A percentile compares a stretch with the other conserved stretches of the same genome.
Conservation (phyloP, 495 filamentous ascomycete genomes). For the Elasticomyces elasticus region DNA sequence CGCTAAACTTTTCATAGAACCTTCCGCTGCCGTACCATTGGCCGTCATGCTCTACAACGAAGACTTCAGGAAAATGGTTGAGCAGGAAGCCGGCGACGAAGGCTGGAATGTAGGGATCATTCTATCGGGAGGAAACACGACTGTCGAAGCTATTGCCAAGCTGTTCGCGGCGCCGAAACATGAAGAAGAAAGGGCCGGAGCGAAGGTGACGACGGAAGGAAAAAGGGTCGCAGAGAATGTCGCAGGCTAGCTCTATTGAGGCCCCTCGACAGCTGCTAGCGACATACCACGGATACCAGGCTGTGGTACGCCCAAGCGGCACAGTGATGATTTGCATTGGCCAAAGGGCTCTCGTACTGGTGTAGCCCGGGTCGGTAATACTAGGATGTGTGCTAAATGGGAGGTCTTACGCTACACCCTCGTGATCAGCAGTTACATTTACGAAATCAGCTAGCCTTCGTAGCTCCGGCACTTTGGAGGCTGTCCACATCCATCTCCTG, state of each 20-base stretch:
- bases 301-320: too few species aligned
- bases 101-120: conserved; percentile 86
- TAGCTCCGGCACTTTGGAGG: too few species aligned
- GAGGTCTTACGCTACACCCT: too few species aligned
- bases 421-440: too few species aligned
- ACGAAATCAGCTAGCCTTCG: too few species aligned
- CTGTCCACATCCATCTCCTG: too few species aligned
- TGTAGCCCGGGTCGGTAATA: too few species aligned
- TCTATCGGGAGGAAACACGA: conserved; percentile 86
- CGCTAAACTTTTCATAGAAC: conserved; percentile 88
- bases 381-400: too few species aligned
- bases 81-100: conserved; percentile 56
- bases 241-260: conserved; percentile 37
- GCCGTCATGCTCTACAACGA: conserved; percentile 78
- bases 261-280: too few species aligned
- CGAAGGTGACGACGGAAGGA: conserved; percentile 31
- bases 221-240: conserved; percentile 39
- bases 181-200: conserved; percentile 31
- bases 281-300: too few species aligned
- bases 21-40: conserved; percentile 74
- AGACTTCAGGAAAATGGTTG: conserved; percentile 62
- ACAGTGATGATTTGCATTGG: too few species aligned
- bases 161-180: conserved; percentile 41
- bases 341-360: too few species aligned
- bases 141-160: conserved; percentile 62